Conservation (phyloP, 2,329 filamentous ascomycete genomes). For the Waltergamsia citrina region DNA sequence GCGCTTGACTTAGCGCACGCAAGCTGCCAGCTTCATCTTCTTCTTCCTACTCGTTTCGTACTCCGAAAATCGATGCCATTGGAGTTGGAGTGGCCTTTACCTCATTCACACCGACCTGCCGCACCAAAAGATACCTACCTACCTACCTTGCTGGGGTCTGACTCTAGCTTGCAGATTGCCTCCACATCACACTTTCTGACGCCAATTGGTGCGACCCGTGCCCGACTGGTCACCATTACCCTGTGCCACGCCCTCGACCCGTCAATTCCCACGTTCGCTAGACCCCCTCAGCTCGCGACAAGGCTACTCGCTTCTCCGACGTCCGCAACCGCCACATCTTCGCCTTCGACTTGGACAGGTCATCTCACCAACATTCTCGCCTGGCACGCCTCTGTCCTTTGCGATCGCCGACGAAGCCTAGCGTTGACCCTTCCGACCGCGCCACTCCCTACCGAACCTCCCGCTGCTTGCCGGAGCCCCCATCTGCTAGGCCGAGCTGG, state of each 20-base stretch:
- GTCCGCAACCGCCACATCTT: neutral
- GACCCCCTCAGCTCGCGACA: neutral
- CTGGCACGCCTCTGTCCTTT: neutral
- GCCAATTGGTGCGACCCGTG: slow-evolving; percentile 3
- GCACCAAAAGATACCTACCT: no score
- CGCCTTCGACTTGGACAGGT: neutral
- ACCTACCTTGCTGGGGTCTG: neutral
- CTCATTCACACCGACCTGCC: no score
- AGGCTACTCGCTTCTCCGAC: neutral
- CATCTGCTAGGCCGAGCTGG: neutral
- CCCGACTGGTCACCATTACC: slow-evolving; percentile 1
- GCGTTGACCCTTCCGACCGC: neutral
- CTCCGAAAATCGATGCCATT: no score
- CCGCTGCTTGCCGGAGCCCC: slow-evolving; percentile 4
- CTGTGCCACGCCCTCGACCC: neutral
- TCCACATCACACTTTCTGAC: neutral
- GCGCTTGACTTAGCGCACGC: no score
- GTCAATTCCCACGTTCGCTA: neutral
- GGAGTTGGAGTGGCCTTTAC: no score
- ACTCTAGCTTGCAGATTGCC: no score
- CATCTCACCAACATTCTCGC: neutral
- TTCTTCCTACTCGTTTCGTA: no score
- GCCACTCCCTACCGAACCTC: slow-evolving; percentile 1
- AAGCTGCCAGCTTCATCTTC: no score
- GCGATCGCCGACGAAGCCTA: neutral